phyloP scores from a whole-genome alignment of 2,329 filamentous ascomycete species.

The Cladosporium sp. region DNA sequence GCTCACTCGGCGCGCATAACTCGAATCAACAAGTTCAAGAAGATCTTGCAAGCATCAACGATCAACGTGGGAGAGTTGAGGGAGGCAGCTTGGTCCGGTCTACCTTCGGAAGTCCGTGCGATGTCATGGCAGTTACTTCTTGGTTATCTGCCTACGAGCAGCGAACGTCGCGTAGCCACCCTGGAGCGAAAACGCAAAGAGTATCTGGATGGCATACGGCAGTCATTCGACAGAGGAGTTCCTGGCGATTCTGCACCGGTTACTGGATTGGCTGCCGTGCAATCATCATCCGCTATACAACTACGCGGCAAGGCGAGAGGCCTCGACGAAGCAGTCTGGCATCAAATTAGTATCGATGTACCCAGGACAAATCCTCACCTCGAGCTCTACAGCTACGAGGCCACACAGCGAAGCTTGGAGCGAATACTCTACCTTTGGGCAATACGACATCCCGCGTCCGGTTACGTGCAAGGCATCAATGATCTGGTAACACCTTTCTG shows the following conservation, averaged over 20 bases:
- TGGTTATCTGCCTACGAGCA: slow-evolving; percentile 95
- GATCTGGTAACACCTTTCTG: slow-evolving; percentile 97
- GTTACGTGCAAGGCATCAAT: slow-evolving; percentile 98
- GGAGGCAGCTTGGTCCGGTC: slow-evolving; percentile 86
- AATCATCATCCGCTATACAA: slow-evolving; percentile 37
- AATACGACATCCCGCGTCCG: slow-evolving; percentile 92
- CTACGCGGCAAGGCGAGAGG: slow-evolving; percentile 69
- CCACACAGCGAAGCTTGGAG: slow-evolving; percentile 90
- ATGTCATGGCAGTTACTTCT: slow-evolving; percentile 99
- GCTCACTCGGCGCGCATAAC: slow-evolving; percentile 84
- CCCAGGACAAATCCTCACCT: slow-evolving; percentile 95
- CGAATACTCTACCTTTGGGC: slow-evolving; percentile 97
- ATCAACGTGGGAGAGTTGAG: slow-evolving; percentile 84
- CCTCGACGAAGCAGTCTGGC: slow-evolving; percentile 96
- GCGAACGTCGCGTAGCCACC: slow-evolving; percentile 84
- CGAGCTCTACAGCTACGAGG: slow-evolving; percentile 91
- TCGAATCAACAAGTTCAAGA: slow-evolving; percentile 98
- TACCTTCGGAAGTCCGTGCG: slow-evolving; percentile 91
- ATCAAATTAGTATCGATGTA: slow-evolving; percentile 98
- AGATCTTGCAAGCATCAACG: slow-evolving; percentile 86
- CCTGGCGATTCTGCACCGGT: slow-evolving; percentile 43
- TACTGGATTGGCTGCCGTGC: slow-evolving; percentile 57
- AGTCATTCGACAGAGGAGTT: slow-evolving; percentile 62
- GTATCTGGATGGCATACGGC: slow-evolving; percentile 85
- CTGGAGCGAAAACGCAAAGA: slow-evolving; percentile 94